Conservation (phyloP, 495 filamentous ascomycete species). For the Viridothelium virens region DNA sequence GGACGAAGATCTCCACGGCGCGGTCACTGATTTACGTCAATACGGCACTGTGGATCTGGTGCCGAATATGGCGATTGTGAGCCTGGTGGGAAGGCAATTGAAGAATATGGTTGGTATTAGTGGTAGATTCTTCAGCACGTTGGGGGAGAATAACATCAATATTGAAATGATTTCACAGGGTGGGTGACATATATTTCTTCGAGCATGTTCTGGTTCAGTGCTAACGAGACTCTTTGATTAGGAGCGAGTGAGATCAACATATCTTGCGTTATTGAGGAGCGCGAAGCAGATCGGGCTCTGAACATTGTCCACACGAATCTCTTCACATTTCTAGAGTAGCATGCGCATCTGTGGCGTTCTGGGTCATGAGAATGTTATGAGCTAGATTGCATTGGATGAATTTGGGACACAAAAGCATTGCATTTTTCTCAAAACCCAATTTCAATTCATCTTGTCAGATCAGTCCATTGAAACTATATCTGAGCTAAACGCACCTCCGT, state of each 20-base stretch:
- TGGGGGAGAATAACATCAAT: conserved; percentile 79
- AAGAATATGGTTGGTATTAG: conserved; percentile 89
- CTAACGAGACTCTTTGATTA: conserved; percentile 31
- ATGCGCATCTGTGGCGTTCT: neutral
- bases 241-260: conserved; percentile 98
- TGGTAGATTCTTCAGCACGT: conserved; percentile 58
- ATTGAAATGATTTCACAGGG: conserved; percentile 98
- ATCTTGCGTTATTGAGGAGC: conserved; percentile 87
- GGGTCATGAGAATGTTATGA: neutral
- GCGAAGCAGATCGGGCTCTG: conserved; percentile 82
- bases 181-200: conserved; percentile 35
- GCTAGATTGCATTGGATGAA: too few species aligned
- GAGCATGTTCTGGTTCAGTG: neutral
- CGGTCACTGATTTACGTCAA: conserved; percentile 54
- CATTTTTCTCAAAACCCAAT: too few species aligned
- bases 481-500: too few species aligned
- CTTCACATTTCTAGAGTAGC: conserved; percentile 48
- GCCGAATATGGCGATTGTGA: conserved; percentile 82
- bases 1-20: conserved; percentile 31
- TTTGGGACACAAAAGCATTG: too few species aligned
- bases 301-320: conserved; percentile 92
- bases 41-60: conserved; percentile 82
- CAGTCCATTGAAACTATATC: too few species aligned
- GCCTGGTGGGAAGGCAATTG: conserved; percentile 86
- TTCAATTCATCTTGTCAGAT: too few species aligned